Conservation (phyloP, 805 yeast genomes). For the Saturnispora hagleri region DNA sequence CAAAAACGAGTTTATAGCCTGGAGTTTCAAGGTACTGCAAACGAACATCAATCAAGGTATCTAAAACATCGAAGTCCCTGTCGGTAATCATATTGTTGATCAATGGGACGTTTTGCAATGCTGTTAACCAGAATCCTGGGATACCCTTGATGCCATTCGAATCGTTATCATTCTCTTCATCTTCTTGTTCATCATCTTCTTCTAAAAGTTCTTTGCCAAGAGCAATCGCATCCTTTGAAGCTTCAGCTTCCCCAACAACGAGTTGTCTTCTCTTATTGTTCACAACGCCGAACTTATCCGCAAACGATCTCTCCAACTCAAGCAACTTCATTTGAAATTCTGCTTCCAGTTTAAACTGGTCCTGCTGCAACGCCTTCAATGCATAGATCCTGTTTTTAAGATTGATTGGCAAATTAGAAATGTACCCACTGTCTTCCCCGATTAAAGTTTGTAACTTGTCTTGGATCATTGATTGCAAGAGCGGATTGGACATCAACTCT, state of each 20-base stretch:
- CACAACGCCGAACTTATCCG: conserved; percentile 63
- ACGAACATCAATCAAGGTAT: conserved; percentile 57
- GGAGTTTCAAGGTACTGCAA: conserved; percentile 76
- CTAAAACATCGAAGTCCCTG: conserved; percentile 79
- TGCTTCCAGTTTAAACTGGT: conserved; percentile 75
- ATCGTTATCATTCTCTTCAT: conserved; percentile 30
- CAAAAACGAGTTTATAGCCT: conserved; percentile 82
- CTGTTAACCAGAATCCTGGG: conserved; percentile 95
- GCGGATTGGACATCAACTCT: conserved; percentile 56
- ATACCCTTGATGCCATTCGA: conserved; percentile 44
- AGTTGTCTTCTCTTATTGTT: conserved; percentile 65
- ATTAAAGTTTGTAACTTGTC: conserved; percentile 78
- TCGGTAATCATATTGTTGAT: conserved; percentile 81
- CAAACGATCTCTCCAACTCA: conserved; percentile 75
- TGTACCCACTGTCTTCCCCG: conserved; percentile 82
- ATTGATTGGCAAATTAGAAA: conserved; percentile 59
- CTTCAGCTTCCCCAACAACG: conserved; percentile 65
- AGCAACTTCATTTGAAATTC: conserved; percentile 86
- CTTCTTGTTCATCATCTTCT: conserved; percentile 33
- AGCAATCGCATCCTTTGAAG: conserved; percentile 61
- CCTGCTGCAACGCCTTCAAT: conserved; percentile 70
- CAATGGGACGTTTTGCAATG: conserved; percentile 76
- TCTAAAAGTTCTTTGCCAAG: conserved; percentile 30
- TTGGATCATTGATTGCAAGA: conserved; percentile 77
- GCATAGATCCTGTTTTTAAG: conserved; percentile 75